Percentiles rank a stretch among this genome's conserved stretches.
These are phyloP conservation scores for Starmerella apis DNA, from an alignment of 805 yeast genomes.

Conservation along the genomic window DNA sequence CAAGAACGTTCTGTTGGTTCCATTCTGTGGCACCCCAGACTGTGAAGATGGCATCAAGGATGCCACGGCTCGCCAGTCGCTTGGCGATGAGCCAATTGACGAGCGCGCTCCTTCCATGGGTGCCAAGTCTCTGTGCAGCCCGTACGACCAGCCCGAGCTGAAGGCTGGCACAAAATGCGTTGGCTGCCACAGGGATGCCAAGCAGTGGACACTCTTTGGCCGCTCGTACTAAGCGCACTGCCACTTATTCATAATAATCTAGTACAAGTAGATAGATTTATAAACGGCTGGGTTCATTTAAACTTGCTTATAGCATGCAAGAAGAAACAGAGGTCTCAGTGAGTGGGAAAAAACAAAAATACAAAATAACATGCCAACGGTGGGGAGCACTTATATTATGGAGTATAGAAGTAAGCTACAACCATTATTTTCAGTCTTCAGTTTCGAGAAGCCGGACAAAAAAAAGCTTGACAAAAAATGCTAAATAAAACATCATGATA, in stretches of 20 bases:
- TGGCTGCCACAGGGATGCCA: constrained; percentile 66
- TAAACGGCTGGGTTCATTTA: neutral
- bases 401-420: no score
- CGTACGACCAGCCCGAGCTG: constrained; percentile 80
- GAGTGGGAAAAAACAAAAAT: no score
- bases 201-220: constrained; percentile 88
- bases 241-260: neutral
- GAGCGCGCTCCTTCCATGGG: constrained; percentile 99
- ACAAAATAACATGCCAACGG: no score
- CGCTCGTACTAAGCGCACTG: constrained; percentile 65
- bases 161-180: constrained; percentile 76
- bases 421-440: no score
- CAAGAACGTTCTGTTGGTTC: constrained; percentile 82
- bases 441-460: no score
- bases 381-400: no score
- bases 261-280: constrained; percentile 5
- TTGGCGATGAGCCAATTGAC: constrained; percentile 74
- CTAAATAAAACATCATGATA: no score
- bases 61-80: constrained; percentile 62
- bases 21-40: constrained; percentile 92
- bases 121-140: constrained; percentile 96
- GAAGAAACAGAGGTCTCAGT: no score
- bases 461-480: no score
- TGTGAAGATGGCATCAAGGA: constrained; percentile 98
- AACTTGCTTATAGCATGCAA: no score